These are phyloP conservation scores for Paramecium octaurelia DNA, from an alignment of 73 alveolate species.

Conservation along the genomic window DNA sequence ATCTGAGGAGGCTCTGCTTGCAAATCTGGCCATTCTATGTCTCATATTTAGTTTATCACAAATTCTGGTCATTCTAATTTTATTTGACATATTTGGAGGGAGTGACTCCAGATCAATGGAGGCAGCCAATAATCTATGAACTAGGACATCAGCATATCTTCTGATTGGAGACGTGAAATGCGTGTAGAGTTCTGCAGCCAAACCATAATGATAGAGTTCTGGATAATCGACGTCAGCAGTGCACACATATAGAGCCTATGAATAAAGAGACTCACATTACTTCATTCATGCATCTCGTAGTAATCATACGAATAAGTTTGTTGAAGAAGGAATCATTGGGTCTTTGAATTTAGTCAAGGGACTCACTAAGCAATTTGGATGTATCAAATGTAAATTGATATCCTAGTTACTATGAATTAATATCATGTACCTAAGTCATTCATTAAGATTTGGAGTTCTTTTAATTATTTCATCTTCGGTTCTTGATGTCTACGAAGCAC, in stretches of 20 bases:
- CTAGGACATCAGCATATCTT: slow-evolving; percentile 99
- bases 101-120: slow-evolving; percentile 92
- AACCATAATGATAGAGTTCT: slow-evolving; percentile 97
- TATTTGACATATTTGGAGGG: slow-evolving; percentile 92
- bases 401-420: neutral
- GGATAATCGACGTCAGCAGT: slow-evolving; percentile 95
- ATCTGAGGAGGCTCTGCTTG: slow-evolving; percentile 78
- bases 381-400: slow-evolving; percentile 49
- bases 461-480: slow-evolving; percentile 79
- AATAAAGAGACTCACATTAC: neutral
- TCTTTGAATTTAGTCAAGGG: slow-evolving; percentile 84
- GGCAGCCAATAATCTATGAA: slow-evolving; percentile 98
- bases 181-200: slow-evolving; percentile 98
- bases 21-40: slow-evolving; percentile 88
- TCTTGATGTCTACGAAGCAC: slow-evolving; percentile 85
- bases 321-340: slow-evolving; percentile 86
- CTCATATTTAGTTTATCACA: slow-evolving; percentile 84
- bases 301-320: slow-evolving; percentile 85
- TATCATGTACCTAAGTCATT: slow-evolving; percentile 66
- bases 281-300: slow-evolving; percentile 95
- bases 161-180: slow-evolving; percentile 99
- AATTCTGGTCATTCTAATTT: slow-evolving; percentile 85
- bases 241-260: slow-evolving; percentile 96
- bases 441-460: slow-evolving; percentile 69
- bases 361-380: slow-evolving; percentile 79